phyloP scores from a whole-genome alignment of 2,329 filamentous ascomycete genomes.

The Fusarium solani-melongenae region DNA sequence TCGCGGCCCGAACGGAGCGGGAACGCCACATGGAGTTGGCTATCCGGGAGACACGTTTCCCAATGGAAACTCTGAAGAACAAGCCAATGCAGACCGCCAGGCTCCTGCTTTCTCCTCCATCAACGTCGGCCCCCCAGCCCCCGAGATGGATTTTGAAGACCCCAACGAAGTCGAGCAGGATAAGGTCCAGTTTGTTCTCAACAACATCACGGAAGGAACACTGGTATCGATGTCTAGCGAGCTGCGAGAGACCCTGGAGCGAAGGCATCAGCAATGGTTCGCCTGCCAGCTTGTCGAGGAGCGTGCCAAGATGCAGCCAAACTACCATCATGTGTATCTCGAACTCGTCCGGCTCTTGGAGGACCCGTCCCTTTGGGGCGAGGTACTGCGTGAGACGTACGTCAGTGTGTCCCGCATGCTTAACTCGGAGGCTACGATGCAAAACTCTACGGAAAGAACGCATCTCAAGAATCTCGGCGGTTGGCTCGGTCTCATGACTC shows the following conservation, averaged over 20 bases:
- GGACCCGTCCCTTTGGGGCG: slow-evolving; percentile 81
- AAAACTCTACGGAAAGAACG: slow-evolving; percentile 83
- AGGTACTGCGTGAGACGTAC: slow-evolving; percentile 94
- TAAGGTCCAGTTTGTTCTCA: slow-evolving; percentile 93
- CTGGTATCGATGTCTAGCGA: slow-evolving; percentile 86
- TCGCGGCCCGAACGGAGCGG: slow-evolving; percentile 64
- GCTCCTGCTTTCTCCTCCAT: slow-evolving; percentile 82
- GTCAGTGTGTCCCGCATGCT: slow-evolving; percentile 86
- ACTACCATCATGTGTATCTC: slow-evolving; percentile 93
- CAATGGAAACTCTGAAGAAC: slow-evolving; percentile 78
- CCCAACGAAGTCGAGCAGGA: slow-evolving; percentile 88
- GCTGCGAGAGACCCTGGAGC: slow-evolving; percentile 80
- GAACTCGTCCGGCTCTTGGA: slow-evolving; percentile 87
- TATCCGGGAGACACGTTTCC: slow-evolving; percentile 63
- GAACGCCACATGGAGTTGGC: slow-evolving; percentile 49
- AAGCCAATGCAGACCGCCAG: slow-evolving; percentile 66
- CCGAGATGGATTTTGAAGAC: slow-evolving; percentile 77
- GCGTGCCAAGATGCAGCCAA: slow-evolving; percentile 95
- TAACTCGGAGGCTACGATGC: slow-evolving; percentile 88
- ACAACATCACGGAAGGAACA: slow-evolving; percentile 94
- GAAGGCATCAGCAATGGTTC: slow-evolving; percentile 94
- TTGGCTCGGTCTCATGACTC: slow-evolving; percentile 93
- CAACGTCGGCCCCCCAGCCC: slow-evolving; percentile 76
- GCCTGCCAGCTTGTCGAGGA: slow-evolving; percentile 94
- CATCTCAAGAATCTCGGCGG: slow-evolving; percentile 93